Evolutionary conservation across 306 rosid species (phyloP).

Genomic region (Trichosanthes truncata): DNA sequence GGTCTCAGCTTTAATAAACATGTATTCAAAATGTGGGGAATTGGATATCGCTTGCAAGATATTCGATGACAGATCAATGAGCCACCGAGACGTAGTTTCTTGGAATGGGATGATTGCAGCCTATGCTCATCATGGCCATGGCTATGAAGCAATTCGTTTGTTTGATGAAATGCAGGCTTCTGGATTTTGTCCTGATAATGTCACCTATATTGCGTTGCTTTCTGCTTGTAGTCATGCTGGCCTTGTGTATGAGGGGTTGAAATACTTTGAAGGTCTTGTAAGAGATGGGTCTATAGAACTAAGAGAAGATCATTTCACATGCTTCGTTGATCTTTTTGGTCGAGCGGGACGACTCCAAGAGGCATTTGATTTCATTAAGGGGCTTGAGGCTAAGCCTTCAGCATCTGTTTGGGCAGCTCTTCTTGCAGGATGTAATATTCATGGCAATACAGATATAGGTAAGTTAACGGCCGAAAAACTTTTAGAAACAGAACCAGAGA

Average conservation of each 20-base stretch:
- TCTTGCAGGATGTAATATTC: conserved; percentile 39
- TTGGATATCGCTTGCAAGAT: conserved; percentile 30
- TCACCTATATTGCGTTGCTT: conserved; percentile 40
- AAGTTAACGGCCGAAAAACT: conserved; percentile 30
- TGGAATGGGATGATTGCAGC: conserved; percentile 58
- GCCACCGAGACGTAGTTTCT: conserved; percentile 29
- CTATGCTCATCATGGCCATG: conserved; percentile 43
- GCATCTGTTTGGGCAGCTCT: conserved; percentile 38
- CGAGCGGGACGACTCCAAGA: conserved; percentile 38
- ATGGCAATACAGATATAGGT: conserved; percentile 22
- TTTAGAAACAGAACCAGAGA: conserved; percentile 23
- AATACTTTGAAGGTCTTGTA: conserved; percentile 24
- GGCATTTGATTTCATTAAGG: conserved; percentile 29
- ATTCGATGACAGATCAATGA: conserved; percentile 25
- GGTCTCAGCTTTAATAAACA: conserved; percentile 40
- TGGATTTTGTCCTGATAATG: conserved; percentile 27
- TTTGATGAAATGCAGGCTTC: conserved; percentile 26
- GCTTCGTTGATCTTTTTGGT: conserved; percentile 42
- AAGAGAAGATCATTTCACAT: conserved; percentile 39
- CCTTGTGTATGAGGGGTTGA: conserved; percentile 36
- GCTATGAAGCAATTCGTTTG: conserved; percentile 28
- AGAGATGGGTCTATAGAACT: conserved; percentile 21
- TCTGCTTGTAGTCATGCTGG: conserved; percentile 52
- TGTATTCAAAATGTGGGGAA: conserved; percentile 50
- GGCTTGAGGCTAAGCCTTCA: conserved; percentile 23